Base-by-base conservation (phyloP, 2,329 filamentous ascomycete species). In the Claviceps pazoutovae region DNA sequence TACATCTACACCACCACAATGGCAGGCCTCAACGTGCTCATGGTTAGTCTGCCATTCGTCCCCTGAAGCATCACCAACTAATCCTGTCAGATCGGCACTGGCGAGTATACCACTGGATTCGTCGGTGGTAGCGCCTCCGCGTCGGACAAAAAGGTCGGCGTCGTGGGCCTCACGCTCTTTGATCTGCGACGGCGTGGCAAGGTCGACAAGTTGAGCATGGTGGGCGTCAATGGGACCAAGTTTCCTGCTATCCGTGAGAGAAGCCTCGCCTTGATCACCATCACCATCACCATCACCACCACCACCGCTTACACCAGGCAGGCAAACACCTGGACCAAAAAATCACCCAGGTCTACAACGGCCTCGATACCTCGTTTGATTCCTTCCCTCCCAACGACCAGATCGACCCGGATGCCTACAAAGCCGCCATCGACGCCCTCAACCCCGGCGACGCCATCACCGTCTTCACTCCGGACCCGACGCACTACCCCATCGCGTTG, bases 51-150 rank as follows among this genome's bases (percentile, higher is more conserved):
- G 11, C 9, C 21, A 23, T 2, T 19, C 23, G 6, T 42, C 21
- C n/a, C 6, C 6, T 8, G 21, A 39, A 48, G 46, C 23, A 26
- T 14, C 14, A 21, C 53, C 53, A 21, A 21, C 17, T 37, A 5
- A 23, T 14, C 17, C 14, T 17, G 21, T 11, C 55, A 83, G 85
- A 80, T 95, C 54, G 90, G 90, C 57, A 95, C 90, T 11, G 91
- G 90, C 62, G 90, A 96, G 76, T 96, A 96, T 76, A 96, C 91
- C 61, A 96, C 91, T 44, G 90, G 90, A 53, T 96, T 93, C 60
- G 89, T 95, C 53, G 88, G 87, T 53, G 83, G 82, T 55, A 85
- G 84, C 54, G 84, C 83, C 49, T 95, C 88, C 4, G 83, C 79
- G 11, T 95, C 88, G 48, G 91, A 96, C 75, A 96, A 96, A 74